Evolutionary conservation across 441 rosid genomes (phyloP), one percentile per base, ranked within the genome.

Genomic region (Mallotus repandus): DNA sequence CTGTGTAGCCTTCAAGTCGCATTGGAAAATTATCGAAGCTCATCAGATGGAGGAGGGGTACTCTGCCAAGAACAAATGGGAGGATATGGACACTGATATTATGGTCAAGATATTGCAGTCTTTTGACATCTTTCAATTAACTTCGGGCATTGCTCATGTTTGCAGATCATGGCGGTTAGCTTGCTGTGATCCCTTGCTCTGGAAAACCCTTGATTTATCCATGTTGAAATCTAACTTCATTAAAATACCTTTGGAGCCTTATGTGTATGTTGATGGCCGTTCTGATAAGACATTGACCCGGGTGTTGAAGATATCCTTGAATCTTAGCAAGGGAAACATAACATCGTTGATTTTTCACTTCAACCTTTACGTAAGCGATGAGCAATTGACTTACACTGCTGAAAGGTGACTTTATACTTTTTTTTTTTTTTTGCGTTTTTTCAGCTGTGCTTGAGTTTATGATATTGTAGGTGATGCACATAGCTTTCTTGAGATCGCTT

Each of bases 151-250:
- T 56, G 91, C 90, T 79, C 89, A 76, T 59, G 97, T 94, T 54
- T 90, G 98, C 81, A 82, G 93, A 9, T 77, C 87, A 21, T 94
- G 98, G 95, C 87, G 93, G 56, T 49, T 68, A 15, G 98, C 93
- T 74, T 88, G 91, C 71, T 80, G 95, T 13, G 94, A 94, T 86
- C 97, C 97, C 13, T 69, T 89, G 63, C 84, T 90, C 1, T 89
- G 98, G 97, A 89, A 83, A 74, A 88, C 89, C 0, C 95, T 94
- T 46, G 97, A 94, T 79, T 77, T 94, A 57, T 91, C 97, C 3
- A 79, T 75, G 78, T 70, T 89, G 86, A 82, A 69, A 80, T 92
- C 97, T 18, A 82, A 86, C 78, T 92, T 80, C 84, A 92, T 94
- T 81, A 88, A 82, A 77, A 87, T 84, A 78, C 95, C 93, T 1